Percentiles rank a stretch among this genome's conserved stretches.
phyloP scores from a whole-genome alignment of 1,139 yeast species.

The Scheffersomyces stambukii region DNA sequence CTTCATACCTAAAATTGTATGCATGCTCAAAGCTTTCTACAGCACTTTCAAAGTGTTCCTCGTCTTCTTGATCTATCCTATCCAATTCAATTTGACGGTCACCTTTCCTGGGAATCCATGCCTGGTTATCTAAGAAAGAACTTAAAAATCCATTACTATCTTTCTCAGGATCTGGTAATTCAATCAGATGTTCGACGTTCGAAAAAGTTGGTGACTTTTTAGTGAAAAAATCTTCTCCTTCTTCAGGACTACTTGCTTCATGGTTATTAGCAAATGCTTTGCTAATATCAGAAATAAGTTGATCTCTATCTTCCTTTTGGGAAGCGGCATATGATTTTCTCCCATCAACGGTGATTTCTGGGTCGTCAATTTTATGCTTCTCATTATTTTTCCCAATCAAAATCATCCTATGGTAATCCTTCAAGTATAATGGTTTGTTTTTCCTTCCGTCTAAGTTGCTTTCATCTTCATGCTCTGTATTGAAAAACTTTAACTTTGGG shows the following conservation, averaged over 20 bases:
- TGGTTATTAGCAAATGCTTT: constrained; percentile 53
- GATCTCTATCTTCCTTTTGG: constrained; percentile 70
- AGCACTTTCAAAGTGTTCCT: constrained; percentile 86
- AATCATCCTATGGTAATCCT: constrained; percentile 88
- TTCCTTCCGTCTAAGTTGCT: constrained; percentile 23
- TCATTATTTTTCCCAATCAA: constrained; percentile 69
- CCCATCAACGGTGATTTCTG: constrained; percentile 46
- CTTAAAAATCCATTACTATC: constrained; percentile 67
- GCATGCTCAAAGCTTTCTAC: constrained; percentile 90
- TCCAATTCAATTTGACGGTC: constrained; percentile 56
- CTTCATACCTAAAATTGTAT: constrained; percentile 92
- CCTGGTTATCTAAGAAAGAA: constrained; percentile 70
- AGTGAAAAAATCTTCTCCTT: constrained; percentile 45
- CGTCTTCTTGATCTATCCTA: constrained; percentile 59
- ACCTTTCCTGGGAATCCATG: constrained; percentile 76
- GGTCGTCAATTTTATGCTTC: constrained; percentile 50
- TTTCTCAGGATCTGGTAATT: constrained; percentile 65
- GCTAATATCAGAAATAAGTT: constrained; percentile 71
- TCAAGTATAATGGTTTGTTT: constrained; percentile 80
- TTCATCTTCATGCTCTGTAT: constrained; percentile 41
- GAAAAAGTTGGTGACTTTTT: constrained; percentile 44
- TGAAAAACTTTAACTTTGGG: constrained; percentile 67
- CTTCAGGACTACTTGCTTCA: constrained; percentile 41
- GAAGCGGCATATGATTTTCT: constrained; percentile 69
- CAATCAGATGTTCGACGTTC: no score